Base-by-base conservation (phyloP, 225 moss, liverwort and hornwort species). In the Sphagnum tenellum region DNA sequence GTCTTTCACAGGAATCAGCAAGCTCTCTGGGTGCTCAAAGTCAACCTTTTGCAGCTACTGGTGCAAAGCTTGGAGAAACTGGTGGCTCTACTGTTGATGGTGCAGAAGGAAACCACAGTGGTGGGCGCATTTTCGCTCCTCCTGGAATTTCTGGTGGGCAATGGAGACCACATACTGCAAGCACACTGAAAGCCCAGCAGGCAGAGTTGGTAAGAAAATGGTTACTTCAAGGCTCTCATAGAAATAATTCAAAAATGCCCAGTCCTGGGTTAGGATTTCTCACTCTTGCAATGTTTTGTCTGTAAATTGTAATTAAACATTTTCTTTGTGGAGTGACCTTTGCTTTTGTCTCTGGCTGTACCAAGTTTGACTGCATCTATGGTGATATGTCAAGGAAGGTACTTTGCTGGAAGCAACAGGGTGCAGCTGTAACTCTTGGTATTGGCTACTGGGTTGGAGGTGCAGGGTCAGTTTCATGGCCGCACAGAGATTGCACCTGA, bases 91-190 rank as follows among this genome's bases (percentile, higher is more conserved):
- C 75, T 45, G 49, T 55, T 54, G 79, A 82, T 63, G 82, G 65
- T 45, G 67, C 67, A 58, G 67, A 52, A 52, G 52, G 52, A 52
- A 9, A 9, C 52, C 29, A 29, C 14, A 59, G 76, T 49, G 76
- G 78, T 56, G 66, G 80, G 70, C 82, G 95, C 66, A 75, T 88
- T 55, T 87, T 94, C 79, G 63, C 90, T 77, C 86, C 88, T 77
- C 79, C 94, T 55, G 74, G 87, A 81, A 86, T 84, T 69, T 77
- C 92, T 53, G 82, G 80, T 59, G 86, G 82, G 44, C 89, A 89
- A 61, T 96, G 95, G 95, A 89, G 92, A 67, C 95, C 89, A 45
- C 94, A 94, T 77, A 79, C 86, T 71, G 89, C 80, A 66, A 91
- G 78, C 74, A 75, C 91, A 65, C 80, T 81, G 61, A 77, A 72